Evolutionary conservation across 2,329 filamentous ascomycete genomes (phyloP), one percentile per base, ranked within the genome.

Genomic region (Fusarium neocosmosporiellum): DNA sequence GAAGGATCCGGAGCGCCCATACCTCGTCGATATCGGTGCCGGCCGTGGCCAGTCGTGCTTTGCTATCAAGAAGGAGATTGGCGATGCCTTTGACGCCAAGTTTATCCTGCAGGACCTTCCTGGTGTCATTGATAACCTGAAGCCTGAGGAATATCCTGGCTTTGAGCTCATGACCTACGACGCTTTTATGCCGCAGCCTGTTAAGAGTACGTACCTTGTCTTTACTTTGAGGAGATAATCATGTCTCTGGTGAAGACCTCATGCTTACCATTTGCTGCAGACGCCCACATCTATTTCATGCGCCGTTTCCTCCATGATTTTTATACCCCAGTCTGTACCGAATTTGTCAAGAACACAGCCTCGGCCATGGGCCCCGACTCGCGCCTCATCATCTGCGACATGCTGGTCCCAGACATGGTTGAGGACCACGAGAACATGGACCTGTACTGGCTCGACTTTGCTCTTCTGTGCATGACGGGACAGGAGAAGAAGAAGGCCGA

Each of bases 21-120:
- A 77, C 54, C 61, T 81, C 16, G 79, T 81, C 14, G 80, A 81
- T 37, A 74, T 81, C 1, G 80, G 77, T 5, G 79, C 78, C 1
- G 80, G 80, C 1, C 72, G 78, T 20, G 80, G 79, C 2, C 79
- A 81, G 57, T 79, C 79, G 2, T 71, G 77, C 41, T 71, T 79
- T 7, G 77, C 78, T 59, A 76, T 81, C n/a, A 77, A 77, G 27
- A 71, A 76, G 16, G 73, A 78, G 14, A 63, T 77, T 16, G 65
- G 70, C 0, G 73, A 59, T n/a, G 31, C 69, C 13, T 76, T 76
- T 41, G 54, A 78, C 3, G 78, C 72, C 9, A 78, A 74, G 65
- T 74, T 78, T 60, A 77, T 81, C 22, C 61, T 82, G 5, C 80
- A 82, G 46, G 81, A 82, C n/a, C 66, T 82, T 14, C 74, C 79